Percentiles rank a stretch among this genome's conserved stretches.
These are phyloP conservation scores for Brettanomyces nanus DNA, from an alignment of 805 yeast species.

Conservation along the genomic window DNA sequence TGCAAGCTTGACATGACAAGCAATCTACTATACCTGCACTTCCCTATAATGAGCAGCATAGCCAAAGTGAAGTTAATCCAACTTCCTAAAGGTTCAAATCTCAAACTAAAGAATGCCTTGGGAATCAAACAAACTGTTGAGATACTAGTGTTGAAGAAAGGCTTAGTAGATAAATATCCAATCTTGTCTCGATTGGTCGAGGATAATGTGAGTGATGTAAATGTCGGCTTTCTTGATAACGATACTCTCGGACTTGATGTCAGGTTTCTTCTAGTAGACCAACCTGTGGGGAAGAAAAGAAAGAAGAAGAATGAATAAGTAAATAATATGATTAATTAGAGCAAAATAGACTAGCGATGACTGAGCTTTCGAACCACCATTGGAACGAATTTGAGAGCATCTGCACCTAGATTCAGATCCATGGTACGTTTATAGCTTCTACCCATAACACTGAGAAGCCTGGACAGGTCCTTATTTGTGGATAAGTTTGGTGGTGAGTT, in stretches of 20 bases:
- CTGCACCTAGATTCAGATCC: background rate
- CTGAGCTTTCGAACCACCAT: background rate
- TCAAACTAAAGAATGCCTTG: slow-evolving; percentile 12
- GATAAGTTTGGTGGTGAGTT: background rate
- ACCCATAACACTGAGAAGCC: slow-evolving; percentile 4
- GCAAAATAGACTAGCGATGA: background rate
- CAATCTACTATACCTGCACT: slow-evolving; percentile 46
- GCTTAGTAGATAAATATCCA: slow-evolving; percentile 8
- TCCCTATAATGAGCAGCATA: slow-evolving; percentile 48
- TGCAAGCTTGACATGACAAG: slow-evolving; percentile 33
- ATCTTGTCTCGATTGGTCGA: slow-evolving; percentile 11
- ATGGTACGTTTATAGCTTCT: background rate
- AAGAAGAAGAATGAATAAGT: slow-evolving; percentile 6
- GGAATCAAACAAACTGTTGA: slow-evolving; percentile 10
- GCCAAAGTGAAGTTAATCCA: slow-evolving; percentile 52
- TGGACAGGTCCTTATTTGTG: background rate
- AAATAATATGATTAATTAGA: background rate
- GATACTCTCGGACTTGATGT: slow-evolving; percentile 23
- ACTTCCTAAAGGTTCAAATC: slow-evolving; percentile 40
- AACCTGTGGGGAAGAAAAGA: slow-evolving; percentile 30
- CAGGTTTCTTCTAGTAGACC: slow-evolving; percentile 37
- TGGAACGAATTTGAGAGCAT: slow-evolving; percentile 13
- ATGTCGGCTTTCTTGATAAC: slow-evolving; percentile 17
- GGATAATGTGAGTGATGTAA: slow-evolving; percentile 15
- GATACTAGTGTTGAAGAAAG: slow-evolving; percentile 13